Conservation (phyloP, 148 eudicot species). For the Hydrangea macrophylla region DNA sequence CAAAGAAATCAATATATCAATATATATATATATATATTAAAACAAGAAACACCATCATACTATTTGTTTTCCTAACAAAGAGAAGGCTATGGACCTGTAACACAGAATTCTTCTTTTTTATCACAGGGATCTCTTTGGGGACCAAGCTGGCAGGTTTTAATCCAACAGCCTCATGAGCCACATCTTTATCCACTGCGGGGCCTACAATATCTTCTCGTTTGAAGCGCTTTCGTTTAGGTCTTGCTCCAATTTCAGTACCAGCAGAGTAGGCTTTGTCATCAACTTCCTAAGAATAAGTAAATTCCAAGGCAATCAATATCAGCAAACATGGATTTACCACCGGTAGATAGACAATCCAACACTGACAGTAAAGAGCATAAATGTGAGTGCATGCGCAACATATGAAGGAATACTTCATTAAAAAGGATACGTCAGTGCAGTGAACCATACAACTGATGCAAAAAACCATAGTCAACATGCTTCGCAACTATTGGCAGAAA, state of each 20-base stretch:
- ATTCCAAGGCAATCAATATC: slow-evolving; percentile 1
- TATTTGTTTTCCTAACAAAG: slow-evolving; percentile 1
- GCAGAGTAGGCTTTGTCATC: slow-evolving; percentile 26
- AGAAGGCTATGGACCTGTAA: slow-evolving; percentile 50
- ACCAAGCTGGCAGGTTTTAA: slow-evolving; percentile 66
- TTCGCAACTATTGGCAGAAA: not conserved
- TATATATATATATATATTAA: too few relatives aligned
- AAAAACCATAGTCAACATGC: not conserved
- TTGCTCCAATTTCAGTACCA: slow-evolving; percentile 13
- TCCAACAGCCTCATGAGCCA: slow-evolving; percentile 96
- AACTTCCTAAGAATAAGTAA: slow-evolving; percentile 28
- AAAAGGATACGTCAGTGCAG: slow-evolving; percentile 1
- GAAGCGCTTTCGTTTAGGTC: slow-evolving; percentile 51
- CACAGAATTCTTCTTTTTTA: slow-evolving; percentile 83
- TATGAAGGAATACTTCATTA: not conserved
- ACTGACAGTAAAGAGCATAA: not conserved
- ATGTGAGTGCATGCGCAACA: not conserved
- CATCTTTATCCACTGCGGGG: slow-evolving; percentile 81
- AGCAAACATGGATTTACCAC: not conserved
- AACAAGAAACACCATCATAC: not conserved
- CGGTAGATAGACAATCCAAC: not conserved
- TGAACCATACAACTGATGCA: not conserved
- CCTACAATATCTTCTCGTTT: slow-evolving; percentile 80
- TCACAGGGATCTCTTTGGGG: slow-evolving; percentile 76
- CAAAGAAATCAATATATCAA: slow-evolving; percentile 12